Base-by-base conservation (phyloP, 1,284 basidiomycete genomes). In the Anthracocystis walkeri region DNA sequence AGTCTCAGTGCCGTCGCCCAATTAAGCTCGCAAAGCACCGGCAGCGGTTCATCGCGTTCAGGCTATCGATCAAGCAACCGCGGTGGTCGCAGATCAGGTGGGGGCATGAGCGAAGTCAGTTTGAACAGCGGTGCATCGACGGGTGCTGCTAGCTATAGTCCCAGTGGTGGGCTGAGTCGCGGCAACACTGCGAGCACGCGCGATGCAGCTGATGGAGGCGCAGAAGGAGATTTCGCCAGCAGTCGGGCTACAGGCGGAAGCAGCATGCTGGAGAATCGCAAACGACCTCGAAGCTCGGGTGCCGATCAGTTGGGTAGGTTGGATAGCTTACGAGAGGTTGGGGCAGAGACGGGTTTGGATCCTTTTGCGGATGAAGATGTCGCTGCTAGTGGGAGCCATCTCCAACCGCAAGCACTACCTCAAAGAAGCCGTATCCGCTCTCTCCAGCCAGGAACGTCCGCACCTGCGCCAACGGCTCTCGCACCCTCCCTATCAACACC, bases 141-240 rank as follows among this genome's bases (percentile, higher is more conserved):
- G 3, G 76, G 78, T 5, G 78, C 78, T 8, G 78, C 78, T 7
- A 78, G 76, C 64, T 79, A 78, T 53, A 76, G 62, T 45, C 76
- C 78, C 0, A 70, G 63, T 41, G 71, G 62, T 10, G 35, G 46
- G 20, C 62, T 78, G 11, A 70, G 58, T 14, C 49, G 77, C 29
- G 75, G 57, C 50, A 75, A 69, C 40, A 78, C 73, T 1, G 41
- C 62, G 8, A 77, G 77, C 53, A 77, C 77, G 20, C 62, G 77
- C 21, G 65, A 61, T 7, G 59, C 41, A 38, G 58, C 52, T 25
- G 71, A 65, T 8, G 56, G 20, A 6, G 50, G n/a, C 38, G n/a
- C 48, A 20, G 60, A 54, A n/a, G 56, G 38, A 5, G 68, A 76
- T 7, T 52, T 63, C 14, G 31, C 50, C 21, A 79, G 78, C 44